Evolutionary conservation across 2,329 filamentous ascomycete species (phyloP).

Genomic region (Dothideomycetidae sp.): DNA sequence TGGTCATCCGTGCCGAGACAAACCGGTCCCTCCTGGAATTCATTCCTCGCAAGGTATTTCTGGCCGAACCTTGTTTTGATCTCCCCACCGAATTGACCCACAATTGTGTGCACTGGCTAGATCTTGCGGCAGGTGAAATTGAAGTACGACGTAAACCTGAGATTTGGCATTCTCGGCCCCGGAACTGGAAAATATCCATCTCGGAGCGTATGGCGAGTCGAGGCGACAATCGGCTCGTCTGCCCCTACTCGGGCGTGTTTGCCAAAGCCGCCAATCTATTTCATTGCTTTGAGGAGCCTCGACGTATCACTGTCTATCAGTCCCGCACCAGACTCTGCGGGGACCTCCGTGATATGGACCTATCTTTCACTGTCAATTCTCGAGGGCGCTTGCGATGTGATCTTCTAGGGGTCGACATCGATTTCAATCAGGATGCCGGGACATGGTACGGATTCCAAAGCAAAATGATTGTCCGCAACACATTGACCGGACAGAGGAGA

Average conservation of each 20-base stretch:
- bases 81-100: slow-evolving; percentile 38
- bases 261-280: slow-evolving; percentile 30
- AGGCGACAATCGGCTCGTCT: slow-evolving; percentile 40
- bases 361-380: slow-evolving; percentile 14
- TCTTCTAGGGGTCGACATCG: slow-evolving; percentile 20
- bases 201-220: slow-evolving; percentile 26
- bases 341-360: slow-evolving; percentile 14
- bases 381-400: slow-evolving; percentile 13
- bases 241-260: slow-evolving; percentile 26
- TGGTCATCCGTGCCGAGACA: slow-evolving; percentile 32
- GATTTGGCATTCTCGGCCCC: slow-evolving; percentile 13
- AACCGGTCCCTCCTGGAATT: slow-evolving; percentile 21
- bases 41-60: slow-evolving; percentile 22
- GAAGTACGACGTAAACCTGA: slow-evolving; percentile 33
- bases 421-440: slow-evolving; percentile 44
- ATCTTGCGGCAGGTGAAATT: slow-evolving; percentile 32
- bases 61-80: slow-evolving; percentile 22
- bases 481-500: slow-evolving; percentile 30
- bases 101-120: slow-evolving; percentile 46
- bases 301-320: slow-evolving; percentile 13
- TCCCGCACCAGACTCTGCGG: slow-evolving; percentile 8
- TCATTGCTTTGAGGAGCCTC: slow-evolving; percentile 19
- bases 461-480: slow-evolving; percentile 43
- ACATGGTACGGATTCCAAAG: slow-evolving; percentile 45
- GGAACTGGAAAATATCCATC: slow-evolving; percentile 15